Evolutionary conservation across 306 rosid species (phyloP).

Genomic region (Benincasa hispida): DNA sequence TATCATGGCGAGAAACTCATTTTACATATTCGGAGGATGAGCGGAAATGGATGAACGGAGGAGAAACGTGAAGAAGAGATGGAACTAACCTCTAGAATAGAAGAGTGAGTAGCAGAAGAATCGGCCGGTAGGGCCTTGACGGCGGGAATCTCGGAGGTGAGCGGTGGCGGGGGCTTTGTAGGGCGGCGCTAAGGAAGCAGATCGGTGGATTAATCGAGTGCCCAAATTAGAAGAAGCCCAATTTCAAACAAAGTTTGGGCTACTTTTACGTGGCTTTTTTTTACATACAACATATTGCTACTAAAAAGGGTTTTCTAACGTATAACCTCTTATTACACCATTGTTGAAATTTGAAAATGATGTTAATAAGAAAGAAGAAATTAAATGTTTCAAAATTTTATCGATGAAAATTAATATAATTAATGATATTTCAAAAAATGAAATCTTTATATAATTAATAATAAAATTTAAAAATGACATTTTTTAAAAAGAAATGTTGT

Average conservation of each 20-base stretch:
- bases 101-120: not conserved
- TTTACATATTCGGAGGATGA: not conserved
- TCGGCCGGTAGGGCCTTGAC: not conserved
- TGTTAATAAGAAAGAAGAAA: no score
- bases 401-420: no score
- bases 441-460: no score
- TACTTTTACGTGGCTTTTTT: not conserved
- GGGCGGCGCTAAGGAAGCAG: not conserved
- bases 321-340: no score
- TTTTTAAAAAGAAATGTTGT: no score
- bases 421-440: no score
- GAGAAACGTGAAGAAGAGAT: not conserved
- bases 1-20: slow-evolving; percentile 12
- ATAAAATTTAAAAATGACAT: no score
- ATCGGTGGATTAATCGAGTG: not conserved
- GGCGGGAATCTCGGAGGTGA: not conserved
- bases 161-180: not conserved
- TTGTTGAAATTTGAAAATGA: no score
- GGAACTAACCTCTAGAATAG: not conserved
- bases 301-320: no score
- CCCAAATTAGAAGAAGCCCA: not conserved
- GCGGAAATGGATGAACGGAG: not conserved
- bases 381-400: no score
- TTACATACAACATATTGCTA: no score
- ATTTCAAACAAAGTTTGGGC: not conserved